Evolutionary conservation across 257 asterid genomes (phyloP), one percentile per base, ranked within the genome.

Genomic region (Parsonsia alboflavescens): DNA sequence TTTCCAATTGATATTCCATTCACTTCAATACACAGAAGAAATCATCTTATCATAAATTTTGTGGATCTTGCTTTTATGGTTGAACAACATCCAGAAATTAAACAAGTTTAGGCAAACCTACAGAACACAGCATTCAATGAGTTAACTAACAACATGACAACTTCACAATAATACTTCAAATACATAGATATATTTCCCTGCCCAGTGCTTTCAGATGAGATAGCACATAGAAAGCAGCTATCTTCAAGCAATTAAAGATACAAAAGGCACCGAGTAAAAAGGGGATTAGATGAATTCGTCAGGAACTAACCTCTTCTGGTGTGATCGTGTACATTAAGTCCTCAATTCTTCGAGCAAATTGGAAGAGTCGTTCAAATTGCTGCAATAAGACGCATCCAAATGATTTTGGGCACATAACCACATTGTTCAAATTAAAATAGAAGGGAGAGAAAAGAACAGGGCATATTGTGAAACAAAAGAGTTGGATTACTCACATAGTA

Each of bases 341-440:
- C 94, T 95, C 98, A 73, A 95, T 89, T 84, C 84, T 92, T 73
- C 96, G 91, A 75, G 97, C 98, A 83, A 95, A 90, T 77, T 88
- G 96, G 88, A 95, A 92, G 58, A 95, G 89, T 49, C 91, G 80
- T 77, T 95, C 99, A 80, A 95, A 95, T 90, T 92, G 98, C 99
- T 95, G 96, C 87, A 77, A 72, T 70, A 68, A 59, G 49, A 39
- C 9, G 0, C 46, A 48, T 71, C 44, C 71, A 33, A n/a, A 28
- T 30, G 19, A 39, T 24, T 28, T 56, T 78, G 10, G 72, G 46
- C 62, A 33, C 53, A 73, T 46, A 46, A 58, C 57, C 64, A 56
- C 56, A 71, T 75, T 74, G 56, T 58, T 42, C 63, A 72, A 6
- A 54, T 64, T 68, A 63, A 33, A 71, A 26, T 62, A 61, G 70